A percentile compares a stretch with the other conserved stretches of the same genome.
Conservation (phyloP, 2,329 filamentous ascomycete genomes). For the Juglanconis sp. region DNA sequence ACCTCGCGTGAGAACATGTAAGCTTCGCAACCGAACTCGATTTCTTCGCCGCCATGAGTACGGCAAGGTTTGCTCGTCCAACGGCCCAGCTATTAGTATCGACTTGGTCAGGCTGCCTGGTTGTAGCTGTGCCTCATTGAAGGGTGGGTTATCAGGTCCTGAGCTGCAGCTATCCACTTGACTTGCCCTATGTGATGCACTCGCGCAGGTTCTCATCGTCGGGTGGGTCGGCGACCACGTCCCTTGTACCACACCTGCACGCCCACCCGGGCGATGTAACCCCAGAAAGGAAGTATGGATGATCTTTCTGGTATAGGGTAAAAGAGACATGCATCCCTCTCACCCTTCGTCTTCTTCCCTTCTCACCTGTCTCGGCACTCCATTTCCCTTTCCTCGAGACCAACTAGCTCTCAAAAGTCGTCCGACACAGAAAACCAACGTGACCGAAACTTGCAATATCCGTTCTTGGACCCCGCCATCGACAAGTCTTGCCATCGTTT, state of each 20-base stretch:
- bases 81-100: neutral
- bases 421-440: too few species aligned
- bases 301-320: slow-evolving; percentile 13
- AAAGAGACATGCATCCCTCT: slow-evolving; percentile 15
- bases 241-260: slow-evolving; percentile 9
- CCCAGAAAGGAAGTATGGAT: slow-evolving; percentile 10
- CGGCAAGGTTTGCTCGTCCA: neutral
- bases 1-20: neutral
- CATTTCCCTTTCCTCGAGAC: neutral
- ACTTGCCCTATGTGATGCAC: neutral
- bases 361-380: neutral
- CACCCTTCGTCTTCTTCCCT: neutral
- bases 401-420: too few species aligned
- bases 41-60: neutral
- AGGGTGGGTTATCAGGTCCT: slow-evolving; percentile 7
- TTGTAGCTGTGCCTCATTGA: slow-evolving; percentile 8
- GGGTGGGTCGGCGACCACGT: slow-evolving; percentile 14
- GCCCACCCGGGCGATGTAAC: slow-evolving; percentile 14
- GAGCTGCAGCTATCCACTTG: slow-evolving; percentile 5
- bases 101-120: neutral
- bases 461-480: too few species aligned
- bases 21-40: neutral
- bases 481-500: neutral
- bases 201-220: slow-evolving; percentile 9
- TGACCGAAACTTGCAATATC: too few species aligned